A percentile compares a stretch with the other conserved stretches of the same genome.
phyloP scores from a whole-genome alignment of 1,284 basidiomycete species.

The Singerocomus inundabilis region DNA sequence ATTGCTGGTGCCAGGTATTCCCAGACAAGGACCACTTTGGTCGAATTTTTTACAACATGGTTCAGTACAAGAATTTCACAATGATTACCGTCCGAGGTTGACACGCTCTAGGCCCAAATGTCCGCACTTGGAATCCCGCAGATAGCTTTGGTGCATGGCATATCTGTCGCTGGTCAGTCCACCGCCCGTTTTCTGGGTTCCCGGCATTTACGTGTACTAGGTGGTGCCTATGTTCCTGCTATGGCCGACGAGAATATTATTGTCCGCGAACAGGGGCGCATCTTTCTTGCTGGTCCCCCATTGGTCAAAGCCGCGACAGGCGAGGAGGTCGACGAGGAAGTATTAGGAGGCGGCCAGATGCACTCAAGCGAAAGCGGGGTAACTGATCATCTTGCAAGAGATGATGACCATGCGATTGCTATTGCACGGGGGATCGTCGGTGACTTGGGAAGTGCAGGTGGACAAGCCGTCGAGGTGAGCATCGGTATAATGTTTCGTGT shows the following conservation, averaged over 20 bases:
- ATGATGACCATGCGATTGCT: conserved; percentile 86
- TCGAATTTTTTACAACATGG: conserved; percentile 97
- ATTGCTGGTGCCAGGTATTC: conserved; percentile 50
- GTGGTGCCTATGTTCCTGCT: conserved; percentile 90
- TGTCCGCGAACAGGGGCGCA: conserved; percentile 89
- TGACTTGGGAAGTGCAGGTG: conserved; percentile 70
- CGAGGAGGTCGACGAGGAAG: conserved; percentile 91
- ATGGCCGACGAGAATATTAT: conserved; percentile 98
- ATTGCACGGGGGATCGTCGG: conserved; percentile 82
- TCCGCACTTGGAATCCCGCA: conserved; percentile 89
- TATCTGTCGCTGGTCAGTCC: conserved; percentile 78
- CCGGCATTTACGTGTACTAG: conserved; percentile 36
- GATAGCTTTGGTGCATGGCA: conserved; percentile 91
- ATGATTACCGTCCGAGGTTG: conserved; percentile 8
- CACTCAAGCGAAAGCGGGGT: conserved; percentile 93
- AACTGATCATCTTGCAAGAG: conserved; percentile 86
- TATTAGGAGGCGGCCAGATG: conserved; percentile 90
- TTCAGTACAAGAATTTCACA: conserved; percentile 33
- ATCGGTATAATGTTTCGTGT: conserved; percentile 19
- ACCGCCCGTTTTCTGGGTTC: conserved; percentile 2
- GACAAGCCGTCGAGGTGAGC: conserved; percentile 48
- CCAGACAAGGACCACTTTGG: conserved; percentile 94
- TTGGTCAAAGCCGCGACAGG: conserved; percentile 95
- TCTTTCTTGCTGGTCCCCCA: conserved; percentile 95
- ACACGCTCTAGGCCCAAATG: conserved; percentile 71